A percentile compares a stretch with the other conserved stretches of the same genome.
These are phyloP conservation scores for Pseudocercospora fijiensis DNA, from an alignment of 2,329 filamentous ascomycete genomes.

Conservation along the genomic window DNA sequence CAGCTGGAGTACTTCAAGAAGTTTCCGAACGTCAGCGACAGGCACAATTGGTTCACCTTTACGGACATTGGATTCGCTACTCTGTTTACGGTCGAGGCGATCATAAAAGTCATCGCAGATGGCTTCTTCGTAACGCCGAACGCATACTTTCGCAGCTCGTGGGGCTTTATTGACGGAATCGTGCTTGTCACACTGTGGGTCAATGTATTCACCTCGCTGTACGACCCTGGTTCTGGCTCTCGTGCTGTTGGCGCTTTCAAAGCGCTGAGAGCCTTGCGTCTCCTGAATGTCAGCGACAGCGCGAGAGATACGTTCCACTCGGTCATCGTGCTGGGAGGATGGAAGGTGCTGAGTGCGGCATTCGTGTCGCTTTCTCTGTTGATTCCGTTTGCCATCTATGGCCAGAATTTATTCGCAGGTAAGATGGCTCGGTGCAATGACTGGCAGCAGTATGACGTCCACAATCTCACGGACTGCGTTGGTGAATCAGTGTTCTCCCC, in stretches of 20 bases:
- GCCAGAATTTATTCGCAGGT: slow-evolving; percentile 87
- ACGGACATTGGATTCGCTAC: slow-evolving; percentile 86
- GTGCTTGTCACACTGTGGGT: slow-evolving; percentile 94
- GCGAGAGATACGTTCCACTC: slow-evolving; percentile 96
- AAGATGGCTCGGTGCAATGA: slow-evolving; percentile 81
- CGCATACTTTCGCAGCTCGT: slow-evolving; percentile 92
- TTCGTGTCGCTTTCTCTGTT: slow-evolving; percentile 92
- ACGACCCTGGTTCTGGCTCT: slow-evolving; percentile 79
- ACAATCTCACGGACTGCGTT: slow-evolving; percentile 70
- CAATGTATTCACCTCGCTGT: slow-evolving; percentile 80
- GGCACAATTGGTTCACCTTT: slow-evolving; percentile 91
- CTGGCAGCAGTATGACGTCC: slow-evolving; percentile 48
- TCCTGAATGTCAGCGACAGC: slow-evolving; percentile 95
- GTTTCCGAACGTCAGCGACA: slow-evolving; percentile 41
- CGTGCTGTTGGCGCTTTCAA: slow-evolving; percentile 95
- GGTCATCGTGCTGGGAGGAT: slow-evolving; percentile 87
- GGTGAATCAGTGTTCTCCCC: slow-evolving; percentile 77
- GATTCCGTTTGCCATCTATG: slow-evolving; percentile 95
- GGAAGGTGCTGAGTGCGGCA: slow-evolving; percentile 89
- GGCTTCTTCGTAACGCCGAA: slow-evolving; percentile 96
- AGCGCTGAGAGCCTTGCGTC: slow-evolving; percentile 81
- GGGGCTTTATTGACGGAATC: slow-evolving; percentile 92
- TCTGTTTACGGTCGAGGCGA: slow-evolving; percentile 80
- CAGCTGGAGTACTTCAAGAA: slow-evolving; percentile 76
- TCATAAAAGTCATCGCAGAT: slow-evolving; percentile 92